A percentile compares a stretch with the other conserved stretches of the same genome.
phyloP scores from a whole-genome alignment of 2,329 filamentous ascomycete genomes.

The Clonostachys sp. region DNA sequence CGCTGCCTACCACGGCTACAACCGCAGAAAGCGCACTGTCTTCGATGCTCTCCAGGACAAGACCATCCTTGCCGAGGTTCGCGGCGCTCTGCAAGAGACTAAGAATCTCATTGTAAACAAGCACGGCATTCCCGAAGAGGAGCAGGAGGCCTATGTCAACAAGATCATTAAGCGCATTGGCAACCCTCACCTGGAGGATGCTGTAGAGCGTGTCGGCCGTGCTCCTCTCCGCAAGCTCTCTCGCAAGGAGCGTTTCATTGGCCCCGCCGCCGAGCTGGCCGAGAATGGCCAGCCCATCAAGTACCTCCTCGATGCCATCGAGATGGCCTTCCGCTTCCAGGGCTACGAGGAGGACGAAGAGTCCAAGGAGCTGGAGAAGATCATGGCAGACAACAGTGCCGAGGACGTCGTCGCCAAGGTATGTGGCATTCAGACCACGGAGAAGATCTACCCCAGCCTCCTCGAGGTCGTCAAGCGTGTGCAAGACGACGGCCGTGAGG shows the following conservation, averaged over 20 bases:
- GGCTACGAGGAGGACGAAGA: slow-evolving; percentile 90
- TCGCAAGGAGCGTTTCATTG: slow-evolving; percentile 94
- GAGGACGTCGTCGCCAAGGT: slow-evolving; percentile 76
- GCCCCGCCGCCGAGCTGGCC: slow-evolving; percentile 83
- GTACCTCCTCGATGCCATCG: slow-evolving; percentile 74
- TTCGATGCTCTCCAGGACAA: slow-evolving; percentile 83
- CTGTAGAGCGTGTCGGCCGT: slow-evolving; percentile 90
- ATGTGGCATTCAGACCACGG: slow-evolving; percentile 70
- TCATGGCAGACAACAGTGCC: slow-evolving; percentile 70
- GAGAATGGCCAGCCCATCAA: slow-evolving; percentile 71
- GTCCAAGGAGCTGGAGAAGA: slow-evolving; percentile 78
- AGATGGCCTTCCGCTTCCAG: slow-evolving; percentile 94
- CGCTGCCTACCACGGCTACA: slow-evolving; percentile 91
- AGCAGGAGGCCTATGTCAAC: slow-evolving; percentile 83
- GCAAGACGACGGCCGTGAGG: slow-evolving; percentile 54
- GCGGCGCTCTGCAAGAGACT: slow-evolving; percentile 78
- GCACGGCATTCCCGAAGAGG: slow-evolving; percentile 70
- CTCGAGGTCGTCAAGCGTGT: slow-evolving; percentile 79
- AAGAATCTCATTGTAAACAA: slow-evolving; percentile 81
- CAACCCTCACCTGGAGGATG: slow-evolving; percentile 89
- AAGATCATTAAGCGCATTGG: slow-evolving; percentile 91
- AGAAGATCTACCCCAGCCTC: slow-evolving; percentile 75
- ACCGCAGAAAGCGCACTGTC: slow-evolving; percentile 80
- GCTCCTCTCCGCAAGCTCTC: slow-evolving; percentile 90
- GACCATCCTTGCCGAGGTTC: slow-evolving; percentile 75